Evolutionary conservation across 352 stramenopile species (phyloP), one percentile per base, ranked within the genome.

Genomic region (Thalassiosira mediterranea): DNA sequence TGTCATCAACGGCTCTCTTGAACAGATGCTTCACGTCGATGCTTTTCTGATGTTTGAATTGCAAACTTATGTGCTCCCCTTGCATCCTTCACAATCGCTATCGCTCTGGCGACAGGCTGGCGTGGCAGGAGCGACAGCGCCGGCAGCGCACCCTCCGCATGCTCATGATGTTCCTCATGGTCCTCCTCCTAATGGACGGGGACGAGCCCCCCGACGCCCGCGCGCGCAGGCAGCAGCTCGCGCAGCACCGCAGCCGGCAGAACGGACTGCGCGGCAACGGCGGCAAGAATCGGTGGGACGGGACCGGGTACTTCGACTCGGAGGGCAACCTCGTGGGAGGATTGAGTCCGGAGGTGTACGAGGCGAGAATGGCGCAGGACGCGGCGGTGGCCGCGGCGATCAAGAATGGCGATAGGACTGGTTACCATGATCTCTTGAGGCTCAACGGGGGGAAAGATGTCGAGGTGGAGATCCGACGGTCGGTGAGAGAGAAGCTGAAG

Each of bases 121-220:
- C 56, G 7, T 91, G 81, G 81, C 49, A 86, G 51, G 83, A 92
- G 76, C 86, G 79, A 1, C 86, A 93, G 66, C 78, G 80, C 29
- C 54, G 88, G 31, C 86, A 91, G 58, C 73, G 88, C 31, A 83
- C 76, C 0, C 47, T 92, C 1, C 81, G 86, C 4, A 79, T 88
- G 44, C 61, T 92, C 0, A 84, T 91, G 68, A 91, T 93, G 84
- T 88, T 93, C 59, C 52, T 93, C 10, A 76, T 92, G 47, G 72
- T 92, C 40, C 66, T 93, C 2, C 34, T 91, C 0, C 49, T 93
- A n/a, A 93, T 92, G 88, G 88, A 93, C 29, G 84, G 81, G 7
- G 88, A 93, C 54, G 86, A 92, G 59, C 71, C 77, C 37, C 38
- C 47, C 15, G 59, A 71, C 31, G 34, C 49, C 28, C 49, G 61